These are phyloP conservation scores for Magnolia officinalis DNA, from an alignment of 164 flowering plant species.

Conservation along the genomic window DNA sequence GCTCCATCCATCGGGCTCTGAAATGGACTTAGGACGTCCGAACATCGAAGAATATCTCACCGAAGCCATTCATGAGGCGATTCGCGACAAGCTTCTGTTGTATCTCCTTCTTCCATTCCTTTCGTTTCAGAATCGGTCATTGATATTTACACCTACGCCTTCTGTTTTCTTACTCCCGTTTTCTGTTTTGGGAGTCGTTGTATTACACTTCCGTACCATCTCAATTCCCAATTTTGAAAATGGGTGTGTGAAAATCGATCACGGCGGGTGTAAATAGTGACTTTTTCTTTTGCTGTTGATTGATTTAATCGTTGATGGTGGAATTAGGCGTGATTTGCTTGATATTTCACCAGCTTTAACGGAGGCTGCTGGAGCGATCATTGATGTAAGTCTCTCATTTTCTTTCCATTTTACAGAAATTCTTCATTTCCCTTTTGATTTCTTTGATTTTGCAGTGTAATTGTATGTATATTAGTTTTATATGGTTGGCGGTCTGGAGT, in stretches of 20 bases:
- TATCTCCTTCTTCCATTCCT: conserved; percentile 19
- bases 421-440: neutral
- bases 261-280: neutral
- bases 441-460: too few species aligned
- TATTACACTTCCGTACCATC: neutral
- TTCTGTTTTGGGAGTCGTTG: neutral
- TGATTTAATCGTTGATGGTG: neutral
- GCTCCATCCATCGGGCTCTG: conserved; percentile 23
- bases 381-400: conserved; percentile 56
- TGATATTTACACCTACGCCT: too few species aligned
- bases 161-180: neutral
- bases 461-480: too few species aligned
- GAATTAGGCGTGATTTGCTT: conserved; percentile 78
- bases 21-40: conserved; percentile 82
- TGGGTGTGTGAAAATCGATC: neutral
- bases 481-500: too few species aligned
- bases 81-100: conserved; percentile 66
- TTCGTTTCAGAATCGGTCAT: neutral
- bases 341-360: conserved; percentile 85
- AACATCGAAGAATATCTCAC: conserved; percentile 81
- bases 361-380: conserved; percentile 95
- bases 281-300: neutral
- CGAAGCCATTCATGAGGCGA: conserved; percentile 41
- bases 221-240: neutral
- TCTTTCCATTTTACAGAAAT: neutral